Evolutionary conservation across 345 rosid species (phyloP), one percentile per base, ranked within the genome.

Genomic region (Ceriops decandra): DNA sequence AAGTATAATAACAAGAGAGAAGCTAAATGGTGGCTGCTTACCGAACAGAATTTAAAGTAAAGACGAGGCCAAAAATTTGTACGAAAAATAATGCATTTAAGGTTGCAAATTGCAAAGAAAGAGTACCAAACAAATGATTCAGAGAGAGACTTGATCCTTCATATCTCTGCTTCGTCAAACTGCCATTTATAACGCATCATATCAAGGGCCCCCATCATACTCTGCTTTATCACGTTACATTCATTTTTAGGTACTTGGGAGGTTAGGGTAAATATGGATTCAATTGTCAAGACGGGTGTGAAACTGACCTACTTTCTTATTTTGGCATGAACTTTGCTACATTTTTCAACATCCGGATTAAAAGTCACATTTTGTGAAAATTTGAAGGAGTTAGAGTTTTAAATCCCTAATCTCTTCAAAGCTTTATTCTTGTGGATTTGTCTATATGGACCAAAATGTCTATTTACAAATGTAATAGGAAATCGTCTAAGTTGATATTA

Each of bases 91-190:
- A 5, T 66, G 77, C 64, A 63, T 63, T 75, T 75, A 53, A 60
- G 64, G 42, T 13, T 3, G 49, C 49, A 13, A 42, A 42, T 64
- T 54, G 71, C 60, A 66, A 69, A 69, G 28, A 56, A 52, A 62
- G 75, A 67, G 71, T 57, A 63, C 69, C 63, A 31, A 67, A 71
- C 49, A 67, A 47, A 60, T 58, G 72, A 38, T 66, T 59, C 42
- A 65, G 60, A 71, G 17, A 13, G 19, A 3, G 49, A 13, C 19
- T 69, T 71, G 72, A 74, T 68, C 52, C 74, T 72, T 74, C 69
- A 36, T 72, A 80, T 66, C 76, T 35, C 10, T 59, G 75, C 47
- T 72, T 74, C 72, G 77, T 77, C 79, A 72, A 66, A 62, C 67
- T 59, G 64, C 74, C 72, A 67, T 76, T 68, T 62, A 62, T 72